Base-by-base conservation (phyloP, 129 eudicot species). In the Flaveria sonorensis region DNA sequence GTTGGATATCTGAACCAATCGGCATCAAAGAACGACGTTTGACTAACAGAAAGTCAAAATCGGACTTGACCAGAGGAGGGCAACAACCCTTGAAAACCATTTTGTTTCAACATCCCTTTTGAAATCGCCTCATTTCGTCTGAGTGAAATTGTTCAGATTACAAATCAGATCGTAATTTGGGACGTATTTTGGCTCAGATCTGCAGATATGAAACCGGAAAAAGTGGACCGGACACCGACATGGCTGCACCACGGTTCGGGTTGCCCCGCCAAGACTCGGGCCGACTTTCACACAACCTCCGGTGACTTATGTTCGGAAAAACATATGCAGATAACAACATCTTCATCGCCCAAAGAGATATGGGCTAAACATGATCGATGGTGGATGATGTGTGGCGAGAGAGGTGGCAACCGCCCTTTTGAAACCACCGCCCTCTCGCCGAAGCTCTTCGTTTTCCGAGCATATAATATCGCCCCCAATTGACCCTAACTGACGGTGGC, bases 241-340 rank as follows among this genome's bases (percentile, higher is more conserved):
- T 36, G 71, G 79, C 63, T 75, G 72, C 79, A 75, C 65, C 30
- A 47, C 26, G 7, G 9, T 64, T 30, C 47, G 51, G 39, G 80
- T 52, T 51, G 66, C 80, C 80, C 66, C 53, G 80, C 80, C 80
- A 76, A 76, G 80, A 30, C 51, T 19, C 73, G 73, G 64, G 24
- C 52, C n/a, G 65, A 47, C 0, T n/a, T 52, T 10, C 9, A 52
- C 57, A 51, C 59, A 52, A 52, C 9, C 1, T 52, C 59, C 59
- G 59, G 10, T 52, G 19, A 4, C 59, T 0, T n/a, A 16, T 52
- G 59, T 23, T n/a, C 23, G 23, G 59, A 52, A 52, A 13, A 1
- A 50, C 2, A 50, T 12, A 50, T 50, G 56, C 56, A 50, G 56
- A 24, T 24, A 50, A 50, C 6, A 6, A 50, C 4, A 50, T 50